Evolutionary conservation across 768 basidiomycete genomes (phyloP), one percentile per base, ranked within the genome.

Genomic region (Boletus eberwhitei): DNA sequence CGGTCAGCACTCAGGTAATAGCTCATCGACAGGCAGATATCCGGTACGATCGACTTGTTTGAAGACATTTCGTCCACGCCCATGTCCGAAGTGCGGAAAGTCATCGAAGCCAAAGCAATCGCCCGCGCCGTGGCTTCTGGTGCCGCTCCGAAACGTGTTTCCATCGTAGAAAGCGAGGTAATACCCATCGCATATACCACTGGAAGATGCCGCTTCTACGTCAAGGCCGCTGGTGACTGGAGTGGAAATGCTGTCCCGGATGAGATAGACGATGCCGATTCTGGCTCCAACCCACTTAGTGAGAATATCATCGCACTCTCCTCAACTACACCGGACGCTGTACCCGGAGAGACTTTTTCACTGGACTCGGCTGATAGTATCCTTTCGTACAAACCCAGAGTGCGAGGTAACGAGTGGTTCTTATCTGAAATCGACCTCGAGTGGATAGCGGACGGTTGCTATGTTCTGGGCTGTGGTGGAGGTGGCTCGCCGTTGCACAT

Each of bases 391-490:
- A 60, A 48, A 34, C 78, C 76, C 5, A 62, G 44, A 24, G 72
- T 83, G 41, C 60, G 68, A n/a, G 66, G 66, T 9, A 59, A 73
- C 8, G 73, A 75, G 57, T 82, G 79, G 79, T 61, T 73, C 36
- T 47, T 81, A 6, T 74, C 74, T 14, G 78, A 81, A 60, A 67
- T 72, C 2, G 79, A 81, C 58, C 64, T 80, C 22, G 80, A 82
- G 51, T 86, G 81, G 73, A 80, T 87, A 43, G 77, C 82, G 24
- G 80, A 82, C 50, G 85, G 85, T 31, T 84, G 84, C 49, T 82
- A 81, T 38, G 73, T 86, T 38, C 72, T 87, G 2, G 85, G 85
- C 0, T 80, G 78, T 17, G 85, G 85, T 3, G 85, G 85, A 29
- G 85, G 85, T 3, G 85, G 85, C 8, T 76, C 78, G 3, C 80